These are phyloP conservation scores for Melampsora larici-populina DNA, from an alignment of 1,284 basidiomycete genomes.

Conservation along the genomic window DNA sequence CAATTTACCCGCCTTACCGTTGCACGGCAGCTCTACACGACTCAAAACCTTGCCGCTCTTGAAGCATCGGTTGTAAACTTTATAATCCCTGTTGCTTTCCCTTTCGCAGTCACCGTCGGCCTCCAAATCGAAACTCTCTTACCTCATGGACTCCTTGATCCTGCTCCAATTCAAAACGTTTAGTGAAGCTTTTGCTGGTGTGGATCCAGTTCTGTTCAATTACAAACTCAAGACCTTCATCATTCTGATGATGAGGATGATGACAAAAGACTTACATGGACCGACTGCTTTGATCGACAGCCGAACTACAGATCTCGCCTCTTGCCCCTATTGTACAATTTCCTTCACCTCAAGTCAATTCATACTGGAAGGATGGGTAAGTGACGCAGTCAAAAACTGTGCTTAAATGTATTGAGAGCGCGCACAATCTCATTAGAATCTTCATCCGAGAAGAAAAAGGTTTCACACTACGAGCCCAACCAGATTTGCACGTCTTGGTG, in stretches of 20 bases:
- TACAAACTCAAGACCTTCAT: neutral
- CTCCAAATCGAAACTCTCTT: slow-evolving; percentile 66
- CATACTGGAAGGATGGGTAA: slow-evolving; percentile 67
- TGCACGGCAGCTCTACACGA: too few species aligned
- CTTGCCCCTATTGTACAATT: slow-evolving; percentile 54
- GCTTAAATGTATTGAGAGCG: slow-evolving; percentile 57
- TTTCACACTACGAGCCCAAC: slow-evolving; percentile 65
- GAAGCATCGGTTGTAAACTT: too few species aligned
- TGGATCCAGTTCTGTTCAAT: neutral
- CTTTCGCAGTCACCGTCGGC: too few species aligned
- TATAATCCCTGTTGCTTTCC: too few species aligned
- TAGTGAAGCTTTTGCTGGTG: neutral
- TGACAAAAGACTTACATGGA: neutral
- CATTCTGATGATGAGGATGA: neutral
- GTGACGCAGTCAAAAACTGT: slow-evolving; percentile 68
- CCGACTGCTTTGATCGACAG: slow-evolving; percentile 19
- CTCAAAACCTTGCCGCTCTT: too few species aligned
- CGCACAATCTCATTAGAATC: slow-evolving; percentile 66
- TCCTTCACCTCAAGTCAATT: slow-evolving; percentile 69
- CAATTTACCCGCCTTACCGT: too few species aligned
- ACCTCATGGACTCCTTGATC: slow-evolving; percentile 62
- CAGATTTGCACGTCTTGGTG: slow-evolving; percentile 62
- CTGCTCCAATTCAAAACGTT: slow-evolving; percentile 57
- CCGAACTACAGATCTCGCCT: too few species aligned
- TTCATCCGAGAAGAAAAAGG: slow-evolving; percentile 74